Evolutionary conservation across 2,329 filamentous ascomycete species (phyloP).

Genomic region (Pyrenochaeta sp.): DNA sequence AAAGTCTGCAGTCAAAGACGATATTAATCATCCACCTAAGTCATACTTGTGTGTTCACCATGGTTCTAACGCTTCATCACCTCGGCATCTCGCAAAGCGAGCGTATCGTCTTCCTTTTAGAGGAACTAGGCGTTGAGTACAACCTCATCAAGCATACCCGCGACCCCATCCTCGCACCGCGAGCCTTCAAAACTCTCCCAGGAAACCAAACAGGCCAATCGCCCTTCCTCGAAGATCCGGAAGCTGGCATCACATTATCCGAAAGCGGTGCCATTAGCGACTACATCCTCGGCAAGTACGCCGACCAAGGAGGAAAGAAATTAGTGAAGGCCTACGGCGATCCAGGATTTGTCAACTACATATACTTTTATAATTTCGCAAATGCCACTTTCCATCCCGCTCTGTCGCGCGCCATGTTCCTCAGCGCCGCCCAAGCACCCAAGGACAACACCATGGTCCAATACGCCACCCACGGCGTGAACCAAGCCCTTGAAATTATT

Average conservation of each 20-base stretch:
- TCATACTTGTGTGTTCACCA: conserved; percentile 1
- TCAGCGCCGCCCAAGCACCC: conserved; percentile 30
- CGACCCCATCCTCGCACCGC: conserved; percentile 46
- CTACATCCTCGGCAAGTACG: conserved; percentile 65
- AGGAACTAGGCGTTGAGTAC: conserved; percentile 67
- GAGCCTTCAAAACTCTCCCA: conserved; percentile 18
- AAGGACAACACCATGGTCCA: conserved; percentile 29
- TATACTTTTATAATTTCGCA: conserved; percentile 70
- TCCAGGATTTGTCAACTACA: conserved; percentile 63
- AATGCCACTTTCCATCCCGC: conserved; percentile 50
- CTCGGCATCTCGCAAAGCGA: conserved; percentile 64
- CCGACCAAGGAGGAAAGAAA: conserved; percentile 28
- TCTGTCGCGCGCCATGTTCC: conserved; percentile 38
- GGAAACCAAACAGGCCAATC: conserved; percentile 58
- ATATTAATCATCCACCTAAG: no score
- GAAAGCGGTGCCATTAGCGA: conserved; percentile 68
- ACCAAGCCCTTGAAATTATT: conserved; percentile 51
- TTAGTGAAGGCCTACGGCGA: conserved; percentile 46
- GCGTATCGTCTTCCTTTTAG: conserved; percentile 68
- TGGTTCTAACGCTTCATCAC: conserved; percentile 36
- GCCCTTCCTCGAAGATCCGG: conserved; percentile 64
- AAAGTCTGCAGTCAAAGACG: no score
- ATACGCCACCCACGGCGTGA: conserved; percentile 35
- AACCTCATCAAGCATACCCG: conserved; percentile 56
- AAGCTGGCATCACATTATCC: conserved; percentile 57